These are phyloP conservation scores for Pseudozyma sp. DNA, from an alignment of 1,284 basidiomycete species.

Conservation along the genomic window DNA sequence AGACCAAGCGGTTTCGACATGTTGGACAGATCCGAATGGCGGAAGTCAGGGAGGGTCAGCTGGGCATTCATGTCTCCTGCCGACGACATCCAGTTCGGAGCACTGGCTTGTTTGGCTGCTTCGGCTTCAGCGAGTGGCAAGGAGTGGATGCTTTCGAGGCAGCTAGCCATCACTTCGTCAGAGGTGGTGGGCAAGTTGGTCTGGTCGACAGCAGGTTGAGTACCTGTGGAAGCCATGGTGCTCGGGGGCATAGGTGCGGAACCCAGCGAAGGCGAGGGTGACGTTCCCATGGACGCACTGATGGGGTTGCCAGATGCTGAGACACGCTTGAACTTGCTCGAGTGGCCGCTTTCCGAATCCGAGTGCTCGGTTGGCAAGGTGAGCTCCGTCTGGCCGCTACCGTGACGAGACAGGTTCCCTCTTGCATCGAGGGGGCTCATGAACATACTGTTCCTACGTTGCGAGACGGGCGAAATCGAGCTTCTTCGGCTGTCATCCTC, in stretches of 20 bases:
- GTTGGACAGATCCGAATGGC: constrained; percentile 19
- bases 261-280: constrained; percentile 15
- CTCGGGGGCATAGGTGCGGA: constrained; percentile 20
- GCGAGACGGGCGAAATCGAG: constrained; percentile 22
- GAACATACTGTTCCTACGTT: constrained; percentile 18
- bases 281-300: background rate
- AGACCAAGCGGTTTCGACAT: constrained; percentile 33
- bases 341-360: constrained; percentile 15
- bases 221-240: constrained; percentile 1
- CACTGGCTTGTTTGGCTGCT: constrained; percentile 13
- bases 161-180: constrained; percentile 36
- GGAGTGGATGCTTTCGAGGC: constrained; percentile 46
- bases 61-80: constrained; percentile 20
- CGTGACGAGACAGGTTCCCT: constrained; percentile 31
- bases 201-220: background rate
- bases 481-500: constrained; percentile 17
- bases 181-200: constrained; percentile 2
- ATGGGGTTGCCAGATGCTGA: background rate
- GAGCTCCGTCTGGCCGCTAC: constrained; percentile 43
- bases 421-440: constrained; percentile 20
- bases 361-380: constrained; percentile 34
- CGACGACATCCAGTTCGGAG: constrained; percentile 31
- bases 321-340: constrained; percentile 19
- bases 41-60: constrained; percentile 32
- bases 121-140: constrained; percentile 8